Evolutionary conservation across 2,329 filamentous ascomycete species (phyloP), one percentile per base, ranked within the genome.

Genomic region (Cercospora citrullina): DNA sequence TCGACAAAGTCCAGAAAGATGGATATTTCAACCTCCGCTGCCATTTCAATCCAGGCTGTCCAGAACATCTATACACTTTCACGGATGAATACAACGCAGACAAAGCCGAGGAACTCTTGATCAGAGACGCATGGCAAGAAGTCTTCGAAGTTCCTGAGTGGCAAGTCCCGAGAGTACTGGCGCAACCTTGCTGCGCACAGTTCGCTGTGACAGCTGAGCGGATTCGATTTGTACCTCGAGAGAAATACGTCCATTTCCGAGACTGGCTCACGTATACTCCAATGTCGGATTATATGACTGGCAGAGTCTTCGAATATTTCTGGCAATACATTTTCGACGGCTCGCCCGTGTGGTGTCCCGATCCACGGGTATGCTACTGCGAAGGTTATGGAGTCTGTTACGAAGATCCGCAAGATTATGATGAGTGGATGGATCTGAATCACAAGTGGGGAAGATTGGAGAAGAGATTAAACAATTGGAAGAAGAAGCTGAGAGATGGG

Each of bases 351-450:
- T 79, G 81, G 63, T 87, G 85, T 70, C 84, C 84, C 0, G 77
- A 80, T 59, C 84, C 87, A 76, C 81, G 85, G 65, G 76, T 84
- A 0, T 90, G 88, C 77, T 88, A 88, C 68, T 90, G 88, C 73
- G 87, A 89, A 65, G 87, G 86, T 4, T 90, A 85, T 57, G 87
- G 87, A 1, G 79, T 87, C 12, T 90, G 88, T 73, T 89, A 89
- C 69, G 85, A 84, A 14, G 81, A 81, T 4, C 80, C 84, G 39
- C 77, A 81, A 2, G 77, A 81, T 61, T 87, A 83, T 62, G 77
- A 83, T 26, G 76, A 79, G n/a, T 89, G 81, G 73, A 80, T 84
- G 30, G 80, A 82, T 21, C 68, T 84, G 12, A 79, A 80, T 55
- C 80, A 77, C 21, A 75, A 82, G 64, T 78, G 82, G 63, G 69